These are phyloP conservation scores for Sporothrix brunneoviolacea DNA, from an alignment of 2,329 filamentous ascomycete species.

Conservation along the genomic window DNA sequence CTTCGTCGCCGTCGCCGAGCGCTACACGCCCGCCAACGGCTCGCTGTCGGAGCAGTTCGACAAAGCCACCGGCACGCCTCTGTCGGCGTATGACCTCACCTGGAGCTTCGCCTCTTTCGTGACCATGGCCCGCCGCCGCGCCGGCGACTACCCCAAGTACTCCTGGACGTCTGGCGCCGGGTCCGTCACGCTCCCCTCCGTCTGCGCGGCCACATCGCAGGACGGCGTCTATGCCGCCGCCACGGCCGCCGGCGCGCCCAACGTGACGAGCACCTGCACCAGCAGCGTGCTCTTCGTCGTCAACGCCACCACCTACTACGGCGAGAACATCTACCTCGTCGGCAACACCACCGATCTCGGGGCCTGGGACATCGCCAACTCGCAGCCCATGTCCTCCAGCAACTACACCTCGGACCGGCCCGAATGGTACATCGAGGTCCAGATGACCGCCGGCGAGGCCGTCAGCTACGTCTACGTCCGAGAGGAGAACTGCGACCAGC, in stretches of 20 bases:
- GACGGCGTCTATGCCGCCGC: conserved; percentile 44
- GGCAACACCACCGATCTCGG: conserved; percentile 56
- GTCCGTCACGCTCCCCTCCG: conserved; percentile 35
- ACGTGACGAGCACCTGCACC: conserved; percentile 16
- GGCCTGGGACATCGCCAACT: conserved; percentile 48
- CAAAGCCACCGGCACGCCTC: conserved; percentile 41
- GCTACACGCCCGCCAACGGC: conserved; percentile 57
- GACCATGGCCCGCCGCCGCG: conserved; percentile 52
- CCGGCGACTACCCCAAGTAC: conserved; percentile 49
- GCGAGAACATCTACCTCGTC: conserved; percentile 59
- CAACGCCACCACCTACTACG: conserved; percentile 48
- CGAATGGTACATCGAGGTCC: conserved; percentile 53
- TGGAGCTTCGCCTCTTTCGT: conserved; percentile 70
- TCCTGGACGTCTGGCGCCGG: conserved; percentile 34
- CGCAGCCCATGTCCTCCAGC: conserved; percentile 49
- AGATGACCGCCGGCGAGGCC: conserved; percentile 46
- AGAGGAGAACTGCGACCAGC: conserved; percentile 30
- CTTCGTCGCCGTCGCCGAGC: conserved; percentile 55
- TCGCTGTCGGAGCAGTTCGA: conserved; percentile 62
- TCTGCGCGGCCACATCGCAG: conserved; percentile 41
- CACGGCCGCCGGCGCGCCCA: conserved; percentile 17
- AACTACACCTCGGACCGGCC: conserved; percentile 55
- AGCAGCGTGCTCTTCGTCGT: conserved; percentile 59
- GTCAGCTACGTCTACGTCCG: conserved; percentile 65
- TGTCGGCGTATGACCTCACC: conserved; percentile 63